Evolutionary conservation across 306 rosid species (phyloP), one percentile per base, ranked within the genome.

Genomic region (Casuarina glauca): DNA sequence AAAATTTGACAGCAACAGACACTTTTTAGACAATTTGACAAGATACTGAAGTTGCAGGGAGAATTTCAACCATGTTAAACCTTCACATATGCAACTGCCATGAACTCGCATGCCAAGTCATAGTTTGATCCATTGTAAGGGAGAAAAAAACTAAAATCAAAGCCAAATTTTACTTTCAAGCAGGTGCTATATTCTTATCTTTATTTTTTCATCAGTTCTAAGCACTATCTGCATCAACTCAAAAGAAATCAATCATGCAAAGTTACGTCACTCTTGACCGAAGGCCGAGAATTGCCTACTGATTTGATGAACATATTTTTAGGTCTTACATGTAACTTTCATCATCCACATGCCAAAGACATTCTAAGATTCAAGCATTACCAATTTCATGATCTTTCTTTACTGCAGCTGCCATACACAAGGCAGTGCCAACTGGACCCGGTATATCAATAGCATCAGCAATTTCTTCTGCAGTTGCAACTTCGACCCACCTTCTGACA

Each of bases 391-490:
- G 99, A 83, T 91, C 97, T 80, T 93, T 95, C 89, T 95, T 95
- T 58, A 96, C 84, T 74, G 94, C 93, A 84, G 99, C 97, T 17
- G 99, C 99, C 97, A 95, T 91, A 83, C 99, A 95, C 82, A 95
- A 83, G 13, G 99, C 96, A 75, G 97, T 93, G 83, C 99, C 99
- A 81, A 89, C 80, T 70, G 97, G 89, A 76, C 91, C 85, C 70
- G 85, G 86, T 69, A 91, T 87, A 80, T 95, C 97, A 89, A 95
- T 89, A 73, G 97, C 91, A 81, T 88, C 93, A 17, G 87, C 90
- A 81, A 95, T 91, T 82, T 91, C 99, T 81, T 93, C 88, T n/a
- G 81, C 38, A 68, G 90, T 87, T 75, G 99, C 94, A 84, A 93
- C 87, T 82, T 95, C 96, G 69, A 82, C 95, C 99, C 99, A 95